phyloP scores from a whole-genome alignment of 345 rosid species.

The Gossypium australe region DNA sequence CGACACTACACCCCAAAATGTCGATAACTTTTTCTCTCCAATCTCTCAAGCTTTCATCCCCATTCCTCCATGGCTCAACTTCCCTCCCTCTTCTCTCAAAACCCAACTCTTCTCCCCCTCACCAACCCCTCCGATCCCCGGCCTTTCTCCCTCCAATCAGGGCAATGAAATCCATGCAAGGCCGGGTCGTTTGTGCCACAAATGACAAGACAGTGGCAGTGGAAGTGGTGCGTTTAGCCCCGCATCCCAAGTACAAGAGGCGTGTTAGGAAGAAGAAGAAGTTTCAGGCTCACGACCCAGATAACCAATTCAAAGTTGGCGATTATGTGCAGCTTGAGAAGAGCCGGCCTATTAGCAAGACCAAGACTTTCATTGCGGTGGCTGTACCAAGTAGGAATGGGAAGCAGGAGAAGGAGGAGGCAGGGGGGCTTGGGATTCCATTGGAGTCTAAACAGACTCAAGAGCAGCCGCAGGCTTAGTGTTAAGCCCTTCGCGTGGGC shows the following conservation, averaged over 20 bases:
- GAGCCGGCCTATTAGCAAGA: constrained; percentile 84
- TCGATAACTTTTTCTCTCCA: constrained; percentile 39
- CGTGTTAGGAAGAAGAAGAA: constrained; percentile 84
- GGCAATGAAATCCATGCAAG: constrained; percentile 73
- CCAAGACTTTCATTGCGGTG: constrained; percentile 62
- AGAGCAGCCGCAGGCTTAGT: constrained; percentile 27
- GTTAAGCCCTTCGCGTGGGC: background rate
- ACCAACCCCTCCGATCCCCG: constrained; percentile 5
- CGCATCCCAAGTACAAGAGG: constrained; percentile 83
- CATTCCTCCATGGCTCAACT: constrained; percentile 55
- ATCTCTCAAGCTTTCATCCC: constrained; percentile 35
- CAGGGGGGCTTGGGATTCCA: constrained; percentile 58
- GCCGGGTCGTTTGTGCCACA: constrained; percentile 74
- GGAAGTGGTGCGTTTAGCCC: constrained; percentile 65
- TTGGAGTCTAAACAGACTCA: constrained; percentile 61
- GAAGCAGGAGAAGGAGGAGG: constrained; percentile 25
- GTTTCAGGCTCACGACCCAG: constrained; percentile 91
- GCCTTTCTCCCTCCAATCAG: constrained; percentile 41
- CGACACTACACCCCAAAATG: constrained; percentile 14
- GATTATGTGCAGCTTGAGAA: constrained; percentile 68
- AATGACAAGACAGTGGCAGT: constrained; percentile 87
- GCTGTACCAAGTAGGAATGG: constrained; percentile 31
- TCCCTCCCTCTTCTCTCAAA: constrained; percentile 41
- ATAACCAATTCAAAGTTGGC: constrained; percentile 69
- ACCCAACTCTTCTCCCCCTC: constrained; percentile 28